These are phyloP conservation scores for Lentinus tigrinus DNA, from an alignment of 768 basidiomycete genomes.

Conservation along the genomic window DNA sequence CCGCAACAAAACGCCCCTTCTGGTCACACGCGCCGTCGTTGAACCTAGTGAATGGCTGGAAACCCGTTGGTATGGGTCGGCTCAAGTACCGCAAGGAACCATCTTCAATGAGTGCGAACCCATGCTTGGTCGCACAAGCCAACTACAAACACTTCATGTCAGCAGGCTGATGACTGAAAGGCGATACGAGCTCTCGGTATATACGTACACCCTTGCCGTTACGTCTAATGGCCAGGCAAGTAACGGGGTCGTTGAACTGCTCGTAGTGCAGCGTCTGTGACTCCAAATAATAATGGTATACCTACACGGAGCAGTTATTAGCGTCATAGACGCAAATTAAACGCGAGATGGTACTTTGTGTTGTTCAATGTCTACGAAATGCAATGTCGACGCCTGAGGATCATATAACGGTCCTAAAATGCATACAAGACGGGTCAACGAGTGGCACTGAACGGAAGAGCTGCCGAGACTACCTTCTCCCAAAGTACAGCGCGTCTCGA, in stretches of 20 bases:
- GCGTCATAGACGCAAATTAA: background rate
- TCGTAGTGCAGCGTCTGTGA: constrained; percentile 43
- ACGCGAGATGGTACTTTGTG: constrained; percentile 39
- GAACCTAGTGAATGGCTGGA: constrained; percentile 51
- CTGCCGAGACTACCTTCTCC: constrained; percentile 52
- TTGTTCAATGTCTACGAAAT: constrained; percentile 68
- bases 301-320: constrained; percentile 33
- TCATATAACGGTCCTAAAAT: constrained; percentile 62
- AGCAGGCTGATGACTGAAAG: too few species aligned
- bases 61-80: constrained; percentile 46
- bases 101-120: constrained; percentile 52
- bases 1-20: constrained; percentile 64
- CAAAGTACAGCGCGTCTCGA: constrained; percentile 48
- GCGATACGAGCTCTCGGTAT: constrained; percentile 5
- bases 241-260: constrained; percentile 52
- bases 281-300: constrained; percentile 49
- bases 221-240: constrained; percentile 55
- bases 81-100: constrained; percentile 47
- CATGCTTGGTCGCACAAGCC: constrained; percentile 56
- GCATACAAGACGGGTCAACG: background rate
- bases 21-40: constrained; percentile 72
- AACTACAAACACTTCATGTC: constrained; percentile 36
- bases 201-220: constrained; percentile 44
- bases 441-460: background rate
- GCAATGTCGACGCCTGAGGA: constrained; percentile 46